Conservation (phyloP, 495 filamentous ascomycete genomes). For the Aspergillus leporis region DNA sequence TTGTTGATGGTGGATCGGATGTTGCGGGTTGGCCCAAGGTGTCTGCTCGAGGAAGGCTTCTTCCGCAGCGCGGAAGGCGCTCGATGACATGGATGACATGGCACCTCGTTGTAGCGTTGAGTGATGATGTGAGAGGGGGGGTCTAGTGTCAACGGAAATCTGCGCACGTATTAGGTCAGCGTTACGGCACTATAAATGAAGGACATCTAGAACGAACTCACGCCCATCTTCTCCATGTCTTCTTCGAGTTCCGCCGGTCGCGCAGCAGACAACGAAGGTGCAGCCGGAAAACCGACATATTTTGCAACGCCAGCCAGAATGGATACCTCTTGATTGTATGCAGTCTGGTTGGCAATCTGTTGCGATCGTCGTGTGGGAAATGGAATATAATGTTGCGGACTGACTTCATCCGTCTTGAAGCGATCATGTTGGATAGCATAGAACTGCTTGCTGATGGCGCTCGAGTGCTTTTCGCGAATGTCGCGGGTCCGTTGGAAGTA, state of each 20-base stretch:
- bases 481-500: slow-evolving; percentile 83
- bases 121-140: slow-evolving; percentile 26
- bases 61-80: slow-evolving; percentile 58
- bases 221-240: slow-evolving; percentile 86
- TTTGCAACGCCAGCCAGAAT: slow-evolving; percentile 88
- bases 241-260: slow-evolving; percentile 75
- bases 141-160: slow-evolving; percentile 43
- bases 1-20: slow-evolving; percentile 66
- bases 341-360: slow-evolving; percentile 74
- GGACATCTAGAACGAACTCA: slow-evolving; percentile 50
- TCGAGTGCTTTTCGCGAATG: slow-evolving; percentile 75
- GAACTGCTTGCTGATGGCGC: slow-evolving; percentile 78
- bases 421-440: slow-evolving; percentile 91
- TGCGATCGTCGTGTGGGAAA: slow-evolving; percentile 71
- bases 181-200: not conserved
- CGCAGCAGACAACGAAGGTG: slow-evolving; percentile 74
- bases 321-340: slow-evolving; percentile 92
- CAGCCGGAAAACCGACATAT: slow-evolving; percentile 92
- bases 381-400: slow-evolving; percentile 74
- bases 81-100: slow-evolving; percentile 42
- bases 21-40: slow-evolving; percentile 86
- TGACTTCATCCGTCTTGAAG: slow-evolving; percentile 75
- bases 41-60: slow-evolving; percentile 82
- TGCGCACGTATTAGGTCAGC: slow-evolving; percentile 21
- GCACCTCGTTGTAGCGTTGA: slow-evolving; percentile 29